Percentiles rank a stretch among this genome's conserved stretches.
Evolutionary conservation across 106 monocot species (phyloP).

Genomic region (Acorus gramineus): DNA sequence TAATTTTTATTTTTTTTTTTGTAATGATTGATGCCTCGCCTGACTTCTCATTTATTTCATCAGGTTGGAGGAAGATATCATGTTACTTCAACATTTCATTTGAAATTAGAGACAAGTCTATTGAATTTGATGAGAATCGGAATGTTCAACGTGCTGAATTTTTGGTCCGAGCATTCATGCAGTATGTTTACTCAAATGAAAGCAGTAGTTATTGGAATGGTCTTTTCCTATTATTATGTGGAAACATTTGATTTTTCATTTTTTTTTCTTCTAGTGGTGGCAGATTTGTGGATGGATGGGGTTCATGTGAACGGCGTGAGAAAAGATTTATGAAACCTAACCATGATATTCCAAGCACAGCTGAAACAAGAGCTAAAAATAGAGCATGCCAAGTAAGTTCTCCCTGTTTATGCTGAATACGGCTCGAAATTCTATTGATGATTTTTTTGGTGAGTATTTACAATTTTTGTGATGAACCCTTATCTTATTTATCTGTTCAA

Average conservation of each 20-base stretch:
- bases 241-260: background rate
- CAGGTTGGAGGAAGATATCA: conserved; percentile 96
- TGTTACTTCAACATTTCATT: conserved; percentile 93
- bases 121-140: conserved; percentile 84
- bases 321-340: conserved; percentile 81
- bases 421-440: background rate
- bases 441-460: background rate
- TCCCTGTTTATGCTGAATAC: background rate
- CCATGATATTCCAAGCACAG: conserved; percentile 96
- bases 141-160: conserved; percentile 91
- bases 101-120: conserved; percentile 82
- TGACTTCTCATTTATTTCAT: conserved; percentile 2
- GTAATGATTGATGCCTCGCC: no score
- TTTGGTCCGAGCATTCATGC: conserved; percentile 83
- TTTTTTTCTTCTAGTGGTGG: conserved; percentile 48
- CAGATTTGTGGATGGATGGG: conserved; percentile 90
- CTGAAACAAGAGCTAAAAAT: conserved; percentile 97
- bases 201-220: no score
- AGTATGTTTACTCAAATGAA: conserved; percentile 34
- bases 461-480: background rate
- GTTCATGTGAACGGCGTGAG: conserved; percentile 82
- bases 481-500: no score
- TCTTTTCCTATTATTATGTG: conserved; percentile 5
- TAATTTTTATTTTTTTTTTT: no score
- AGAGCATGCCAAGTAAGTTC: conserved; percentile 82